Evolutionary conservation across 257 asterid genomes (phyloP), one percentile per base, ranked within the genome.

Genomic region (Ilex aquifolium): DNA sequence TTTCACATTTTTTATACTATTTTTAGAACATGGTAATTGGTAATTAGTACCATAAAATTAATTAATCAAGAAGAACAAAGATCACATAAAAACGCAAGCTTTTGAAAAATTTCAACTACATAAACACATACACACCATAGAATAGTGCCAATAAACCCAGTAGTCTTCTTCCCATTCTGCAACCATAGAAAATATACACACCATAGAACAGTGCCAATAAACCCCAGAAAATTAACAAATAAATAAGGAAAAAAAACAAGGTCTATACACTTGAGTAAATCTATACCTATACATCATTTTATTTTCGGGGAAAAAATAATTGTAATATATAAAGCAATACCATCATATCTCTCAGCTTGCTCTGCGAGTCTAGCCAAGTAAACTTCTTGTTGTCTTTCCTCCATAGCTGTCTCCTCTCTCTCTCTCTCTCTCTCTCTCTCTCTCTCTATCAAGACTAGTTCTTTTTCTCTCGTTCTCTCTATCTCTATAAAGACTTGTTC

Each of bases 311-410:
- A 21, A 21, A n/a, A 21, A 21, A 21, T 21, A 21, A 21, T 21
- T 21, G 27, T 21, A 21, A 36, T 36, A 4, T 36, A 36, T 36
- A 36, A 36, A 67, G 10, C 0, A 51, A 59, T 74, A 86, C 95
- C 95, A 72, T 86, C 95, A 56, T 86, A 86, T 79, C 91, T 72
- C 60, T 86, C 95, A 49, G 95, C 91, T 68, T 86, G 91, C 79
- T 86, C 91, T 2, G 91, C 88, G 53, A 86, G 80, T 75, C 88
- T 82, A 56, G 91, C 91, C 75, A 83, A 65, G 87, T 83, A 86
- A 54, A 86, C 83, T 40, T 73, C 85, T 64, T 74, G 76, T 71
- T 76, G 81, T 68, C 90, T 83, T 76, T 81, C 91, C 63, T 77
- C 42, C 42, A 36, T 36, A 36, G 42, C 8, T 1, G 27, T 76